Conservation (phyloP, 495 filamentous ascomycete species). For the Xylaria grammica region DNA sequence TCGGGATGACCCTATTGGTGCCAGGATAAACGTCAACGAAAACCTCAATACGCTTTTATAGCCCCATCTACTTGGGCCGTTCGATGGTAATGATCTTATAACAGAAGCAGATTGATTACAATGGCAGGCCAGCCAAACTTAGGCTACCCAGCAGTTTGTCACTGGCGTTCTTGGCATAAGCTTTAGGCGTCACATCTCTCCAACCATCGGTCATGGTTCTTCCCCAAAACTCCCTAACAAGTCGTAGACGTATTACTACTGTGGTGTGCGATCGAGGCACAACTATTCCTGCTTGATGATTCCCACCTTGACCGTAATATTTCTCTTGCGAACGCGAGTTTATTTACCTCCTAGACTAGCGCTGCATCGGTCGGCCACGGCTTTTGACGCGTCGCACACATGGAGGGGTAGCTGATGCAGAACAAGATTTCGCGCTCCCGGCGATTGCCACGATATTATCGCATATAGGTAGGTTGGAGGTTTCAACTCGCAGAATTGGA, state of each 20-base stretch:
- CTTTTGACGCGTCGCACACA: conserved; percentile 61
- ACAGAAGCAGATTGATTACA: too few relatives aligned
- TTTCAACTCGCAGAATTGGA: too few relatives aligned
- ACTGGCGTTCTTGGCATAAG: conserved; percentile 28
- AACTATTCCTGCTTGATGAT: conserved; percentile 29
- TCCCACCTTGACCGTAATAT: conserved; percentile 40
- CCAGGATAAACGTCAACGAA: too few relatives aligned
- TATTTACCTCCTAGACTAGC: conserved; percentile 56
- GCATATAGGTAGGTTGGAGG: too few relatives aligned
- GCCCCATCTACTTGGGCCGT: too few relatives aligned
- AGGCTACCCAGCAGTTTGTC: conserved; percentile 24
- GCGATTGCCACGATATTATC: conserved; percentile 50
- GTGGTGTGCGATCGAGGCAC: too few relatives aligned
- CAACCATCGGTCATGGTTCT: conserved; percentile 24
- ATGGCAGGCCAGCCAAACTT: too few relatives aligned
- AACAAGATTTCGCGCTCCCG: conserved; percentile 49
- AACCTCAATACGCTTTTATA: too few relatives aligned
- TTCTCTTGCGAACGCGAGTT: too few relatives aligned
- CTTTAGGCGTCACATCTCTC: conserved; percentile 16
- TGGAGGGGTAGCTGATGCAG: conserved; percentile 41
- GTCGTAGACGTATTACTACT: too few relatives aligned
- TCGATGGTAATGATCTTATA: too few relatives aligned
- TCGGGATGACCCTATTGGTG: too few relatives aligned
- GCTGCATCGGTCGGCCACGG: conserved; percentile 50
- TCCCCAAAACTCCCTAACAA: conserved; percentile 29